These are phyloP conservation scores for Terfezia claveryi DNA, from an alignment of 495 filamentous ascomycete genomes.

Conservation along the genomic window DNA sequence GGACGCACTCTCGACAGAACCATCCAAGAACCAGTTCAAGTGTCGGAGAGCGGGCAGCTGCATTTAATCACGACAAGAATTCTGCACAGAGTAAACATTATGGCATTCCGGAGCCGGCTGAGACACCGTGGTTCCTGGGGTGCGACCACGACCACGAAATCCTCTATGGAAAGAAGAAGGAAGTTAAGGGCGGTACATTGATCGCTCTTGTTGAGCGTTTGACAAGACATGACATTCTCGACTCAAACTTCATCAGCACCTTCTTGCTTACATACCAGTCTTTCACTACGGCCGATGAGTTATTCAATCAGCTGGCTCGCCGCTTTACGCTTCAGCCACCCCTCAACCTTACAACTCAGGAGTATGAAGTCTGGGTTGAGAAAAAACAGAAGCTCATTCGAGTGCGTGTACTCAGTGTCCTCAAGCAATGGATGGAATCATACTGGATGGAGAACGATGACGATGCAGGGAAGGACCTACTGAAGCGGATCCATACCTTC, in stretches of 20 bases:
- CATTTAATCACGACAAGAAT: conserved; percentile 1
- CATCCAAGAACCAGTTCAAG: not conserved
- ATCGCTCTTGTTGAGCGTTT: conserved; percentile 85
- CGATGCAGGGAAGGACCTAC: conserved; percentile 59
- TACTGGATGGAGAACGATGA: conserved; percentile 95
- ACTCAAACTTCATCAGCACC: conserved; percentile 90
- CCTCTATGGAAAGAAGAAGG: conserved; percentile 60
- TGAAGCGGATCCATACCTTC: conserved; percentile 73
- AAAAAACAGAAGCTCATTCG: conserved; percentile 88
- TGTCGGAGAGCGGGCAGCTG: not conserved
- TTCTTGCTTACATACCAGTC: conserved; percentile 94
- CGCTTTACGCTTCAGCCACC: conserved; percentile 85
- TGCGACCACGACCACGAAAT: conserved; percentile 83
- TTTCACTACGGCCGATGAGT: conserved; percentile 70
- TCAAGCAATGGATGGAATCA: conserved; percentile 94
- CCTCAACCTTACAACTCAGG: conserved; percentile 47
- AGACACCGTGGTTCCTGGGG: conserved; percentile 59
- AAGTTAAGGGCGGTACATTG: conserved; percentile 72
- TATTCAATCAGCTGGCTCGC: conserved; percentile 80
- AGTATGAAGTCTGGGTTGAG: conserved; percentile 76
- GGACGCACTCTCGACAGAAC: not conserved
- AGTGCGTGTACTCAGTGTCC: conserved; percentile 86
- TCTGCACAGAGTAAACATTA: conserved; percentile 58
- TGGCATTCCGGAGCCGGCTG: conserved; percentile 47
- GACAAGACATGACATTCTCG: conserved; percentile 83